Base-by-base conservation (phyloP, 345 rosid species). In the Geranium rotundifolium region DNA sequence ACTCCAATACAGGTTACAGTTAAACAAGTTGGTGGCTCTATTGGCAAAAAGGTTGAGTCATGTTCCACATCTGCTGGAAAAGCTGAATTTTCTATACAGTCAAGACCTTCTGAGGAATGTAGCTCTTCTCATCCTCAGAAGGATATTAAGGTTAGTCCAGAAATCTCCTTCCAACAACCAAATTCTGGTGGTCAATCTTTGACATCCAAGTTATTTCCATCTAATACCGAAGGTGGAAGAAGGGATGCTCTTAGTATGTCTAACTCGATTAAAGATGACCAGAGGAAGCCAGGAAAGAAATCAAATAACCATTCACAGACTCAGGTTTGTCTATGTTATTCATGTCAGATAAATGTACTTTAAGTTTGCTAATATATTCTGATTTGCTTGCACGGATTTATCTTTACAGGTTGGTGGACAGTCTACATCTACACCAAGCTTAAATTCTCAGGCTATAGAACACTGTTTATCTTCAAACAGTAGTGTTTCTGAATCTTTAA, bases 231-330 rank as follows among this genome's bases (percentile, higher is more conserved):
- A 23, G 76, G 56, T 19, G 66, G 73, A 65, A 80, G 63, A 61
- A 77, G n/a, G 63, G 81, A 77, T 58, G 63, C 46, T 63, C 62
- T 80, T 74, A 68, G 78, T 69, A 65, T 80, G 70, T 79, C 84
- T 49, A 83, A 77, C 69, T 78, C 87, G 60, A 76, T 74, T 3
- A 80, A 84, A 72, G 82, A 86, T 70, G 61, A 67, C 61, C 86
- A 77, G 67, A 78, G 74, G 71, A 75, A 72, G 69, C 34, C 57
- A 30, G 71, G 67, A 58, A 77, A 74, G 69, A 83, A 72, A 70
- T 85, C 75, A 60, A 61, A 66, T 63, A 29, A 63, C 54, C 81
- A 69, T 56, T 72, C 63, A 29, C 52, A 12, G 0, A 9, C 8
- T 46, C 52, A 46, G 52, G 52, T 46, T 9, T 14, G 52, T 46